A percentile compares a stretch with the other conserved stretches of the same genome.
phyloP scores from a whole-genome alignment of 768 basidiomycete genomes.

The Boletellus sp. region DNA sequence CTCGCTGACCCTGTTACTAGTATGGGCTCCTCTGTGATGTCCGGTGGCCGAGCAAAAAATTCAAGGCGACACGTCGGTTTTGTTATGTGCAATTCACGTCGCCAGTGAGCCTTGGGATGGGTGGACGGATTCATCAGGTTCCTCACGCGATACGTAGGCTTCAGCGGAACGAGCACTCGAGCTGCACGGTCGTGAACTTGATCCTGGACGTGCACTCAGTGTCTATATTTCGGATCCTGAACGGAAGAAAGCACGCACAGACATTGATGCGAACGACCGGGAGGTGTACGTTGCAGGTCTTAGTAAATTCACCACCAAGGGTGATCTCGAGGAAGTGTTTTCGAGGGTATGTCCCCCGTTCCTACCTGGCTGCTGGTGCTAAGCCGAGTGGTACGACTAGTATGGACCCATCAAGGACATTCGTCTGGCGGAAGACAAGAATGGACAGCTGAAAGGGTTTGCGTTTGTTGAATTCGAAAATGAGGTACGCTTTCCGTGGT shows the following conservation, averaged over 20 bases:
- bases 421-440: slow-evolving; percentile 70
- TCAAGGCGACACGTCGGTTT: slow-evolving; percentile 86
- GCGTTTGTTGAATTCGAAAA: slow-evolving; percentile 90
- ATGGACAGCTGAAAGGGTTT: slow-evolving; percentile 74
- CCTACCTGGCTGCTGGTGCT: slow-evolving; percentile 1
- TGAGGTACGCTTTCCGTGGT: slow-evolving; percentile 47
- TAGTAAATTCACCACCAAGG: slow-evolving; percentile 70
- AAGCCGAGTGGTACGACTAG: slow-evolving; percentile 36
- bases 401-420: slow-evolving; percentile 82
- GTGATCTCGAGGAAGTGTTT: slow-evolving; percentile 78
- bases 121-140: not conserved
- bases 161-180: slow-evolving; percentile 76
- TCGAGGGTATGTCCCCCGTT: slow-evolving; percentile 49
- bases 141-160: slow-evolving; percentile 34
- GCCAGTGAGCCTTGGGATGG: slow-evolving; percentile 50
- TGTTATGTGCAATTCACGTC: slow-evolving; percentile 91
- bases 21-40: slow-evolving; percentile 91
- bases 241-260: slow-evolving; percentile 84
- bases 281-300: slow-evolving; percentile 90
- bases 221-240: slow-evolving; percentile 91
- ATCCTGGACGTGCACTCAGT: slow-evolving; percentile 60
- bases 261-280: slow-evolving; percentile 76
- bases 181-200: slow-evolving; percentile 73
- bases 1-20: slow-evolving; percentile 37
- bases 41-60: slow-evolving; percentile 98